Evolutionary conservation across 495 filamentous ascomycete species (phyloP).

Genomic region (Podospora australis): DNA sequence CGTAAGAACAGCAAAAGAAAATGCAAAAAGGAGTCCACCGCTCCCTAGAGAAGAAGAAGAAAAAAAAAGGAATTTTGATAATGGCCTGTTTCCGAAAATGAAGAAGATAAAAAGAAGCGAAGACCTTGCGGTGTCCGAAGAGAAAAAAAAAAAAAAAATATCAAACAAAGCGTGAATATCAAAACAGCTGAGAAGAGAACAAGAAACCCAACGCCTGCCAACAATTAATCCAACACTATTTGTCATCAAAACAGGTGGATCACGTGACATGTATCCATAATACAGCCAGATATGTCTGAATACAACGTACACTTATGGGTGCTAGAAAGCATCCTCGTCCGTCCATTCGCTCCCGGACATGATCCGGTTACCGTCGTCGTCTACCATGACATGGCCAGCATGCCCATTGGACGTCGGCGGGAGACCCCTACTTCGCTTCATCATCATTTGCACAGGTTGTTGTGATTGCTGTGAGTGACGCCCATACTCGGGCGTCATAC

Average conservation of each 20-base stretch:
- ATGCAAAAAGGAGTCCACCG: no score
- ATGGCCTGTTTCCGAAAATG: no score
- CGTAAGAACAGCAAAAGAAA: no score
- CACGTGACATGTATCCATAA: not conserved
- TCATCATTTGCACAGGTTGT: not conserved
- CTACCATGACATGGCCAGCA: conserved; percentile 30
- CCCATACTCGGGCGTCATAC: no score
- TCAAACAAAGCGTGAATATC: not conserved
- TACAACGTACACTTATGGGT: no score
- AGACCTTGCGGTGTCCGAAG: no score
- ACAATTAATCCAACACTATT: not conserved
- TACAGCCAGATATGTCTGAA: not conserved
- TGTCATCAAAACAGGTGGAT: not conserved
- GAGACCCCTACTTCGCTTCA: conserved; percentile 25
- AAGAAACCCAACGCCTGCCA: not conserved
- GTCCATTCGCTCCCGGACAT: conserved; percentile 51
- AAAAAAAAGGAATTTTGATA: no score
- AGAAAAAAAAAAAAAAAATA: not conserved
- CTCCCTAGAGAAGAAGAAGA: no score
- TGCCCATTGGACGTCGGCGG: conserved; percentile 22
- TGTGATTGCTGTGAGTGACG: no score
- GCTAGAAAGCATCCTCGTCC: conserved; percentile 47
- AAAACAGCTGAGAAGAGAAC: not conserved
- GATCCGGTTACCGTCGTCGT: conserved; percentile 44
- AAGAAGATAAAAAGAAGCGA: no score